A percentile compares a stretch with the other conserved stretches of the same genome.
Evolutionary conservation across 1,139 yeast species (phyloP).

Genomic region (Yamadazyma jaroonii): DNA sequence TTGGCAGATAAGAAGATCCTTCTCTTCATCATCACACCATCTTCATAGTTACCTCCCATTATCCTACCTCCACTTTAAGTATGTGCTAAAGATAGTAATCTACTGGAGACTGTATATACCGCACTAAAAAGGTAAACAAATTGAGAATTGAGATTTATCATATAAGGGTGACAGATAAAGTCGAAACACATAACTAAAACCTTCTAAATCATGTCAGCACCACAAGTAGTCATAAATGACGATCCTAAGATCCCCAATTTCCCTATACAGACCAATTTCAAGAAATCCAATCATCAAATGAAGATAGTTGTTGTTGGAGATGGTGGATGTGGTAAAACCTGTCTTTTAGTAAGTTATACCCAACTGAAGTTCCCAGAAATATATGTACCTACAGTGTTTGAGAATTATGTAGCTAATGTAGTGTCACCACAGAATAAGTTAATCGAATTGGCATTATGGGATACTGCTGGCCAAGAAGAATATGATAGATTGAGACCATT

Average conservation of each 20-base stretch:
- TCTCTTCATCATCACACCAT: no score
- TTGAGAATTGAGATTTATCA: background rate
- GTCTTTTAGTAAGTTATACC: constrained; percentile 77
- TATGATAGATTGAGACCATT: constrained; percentile 82
- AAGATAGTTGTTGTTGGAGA: constrained; percentile 90
- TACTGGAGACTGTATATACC: background rate
- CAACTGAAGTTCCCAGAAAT: constrained; percentile 73
- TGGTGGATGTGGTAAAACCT: constrained; percentile 94
- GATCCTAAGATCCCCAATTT: constrained; percentile 41
- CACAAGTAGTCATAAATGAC: constrained; percentile 18
- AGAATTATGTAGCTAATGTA: constrained; percentile 72
- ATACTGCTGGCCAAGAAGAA: constrained; percentile 94
- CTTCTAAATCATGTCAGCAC: background rate
- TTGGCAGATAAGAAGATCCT: no score
- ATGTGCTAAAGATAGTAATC: no score
- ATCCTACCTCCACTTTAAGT: no score
- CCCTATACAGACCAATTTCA: constrained; percentile 29
- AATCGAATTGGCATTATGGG: constrained; percentile 80
- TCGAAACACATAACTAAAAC: background rate
- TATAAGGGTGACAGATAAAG: background rate
- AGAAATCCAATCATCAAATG: constrained; percentile 40
- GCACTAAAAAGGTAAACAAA: constrained; percentile 2
- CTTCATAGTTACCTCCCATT: no score
- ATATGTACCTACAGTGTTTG: constrained; percentile 90
- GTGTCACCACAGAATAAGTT: constrained; percentile 50